A percentile compares a stretch with the other conserved stretches of the same genome.
phyloP scores from a whole-genome alignment of 2,329 filamentous ascomycete genomes.

The Pseudohalonectria lignicola region DNA sequence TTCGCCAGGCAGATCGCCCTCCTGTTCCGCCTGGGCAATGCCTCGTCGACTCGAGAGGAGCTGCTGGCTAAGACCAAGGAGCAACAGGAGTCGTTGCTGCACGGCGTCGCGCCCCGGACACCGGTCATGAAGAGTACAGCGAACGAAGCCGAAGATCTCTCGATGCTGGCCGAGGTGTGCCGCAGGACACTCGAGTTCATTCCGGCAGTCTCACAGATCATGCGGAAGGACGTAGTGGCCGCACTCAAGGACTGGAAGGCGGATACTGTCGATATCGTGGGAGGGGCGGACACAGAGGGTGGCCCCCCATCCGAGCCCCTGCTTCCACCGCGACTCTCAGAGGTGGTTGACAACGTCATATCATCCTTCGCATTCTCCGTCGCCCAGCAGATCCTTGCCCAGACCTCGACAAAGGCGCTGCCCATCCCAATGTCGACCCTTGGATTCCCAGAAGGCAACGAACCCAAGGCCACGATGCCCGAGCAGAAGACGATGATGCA shows the following conservation, averaged over 20 bases:
- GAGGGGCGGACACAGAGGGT: slow-evolving; percentile 13
- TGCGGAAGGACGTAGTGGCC: slow-evolving; percentile 67
- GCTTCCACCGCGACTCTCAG: slow-evolving; percentile 26
- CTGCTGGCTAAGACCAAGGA: slow-evolving; percentile 50
- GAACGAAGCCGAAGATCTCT: slow-evolving; percentile 62
- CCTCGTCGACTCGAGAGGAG: slow-evolving; percentile 50
- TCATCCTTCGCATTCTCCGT: slow-evolving; percentile 70
- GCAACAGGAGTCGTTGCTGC: slow-evolving; percentile 47
- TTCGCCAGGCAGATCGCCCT: slow-evolving; percentile 82
- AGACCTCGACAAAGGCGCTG: slow-evolving; percentile 59
- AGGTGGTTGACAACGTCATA: slow-evolving; percentile 62
- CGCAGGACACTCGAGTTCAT: slow-evolving; percentile 76
- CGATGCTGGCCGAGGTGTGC: slow-evolving; percentile 77
- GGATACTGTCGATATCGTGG: background rate
- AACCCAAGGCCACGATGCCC: slow-evolving; percentile 51
- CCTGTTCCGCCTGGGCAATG: slow-evolving; percentile 73
- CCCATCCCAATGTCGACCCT: slow-evolving; percentile 53
- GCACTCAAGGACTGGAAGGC: slow-evolving; percentile 29
- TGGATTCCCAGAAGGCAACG: slow-evolving; percentile 30
- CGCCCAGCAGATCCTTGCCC: slow-evolving; percentile 63
- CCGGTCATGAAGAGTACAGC: slow-evolving; percentile 24
- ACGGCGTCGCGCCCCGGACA: slow-evolving; percentile 42
- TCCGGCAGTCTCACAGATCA: slow-evolving; percentile 64
- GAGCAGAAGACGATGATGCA: slow-evolving; percentile 64
- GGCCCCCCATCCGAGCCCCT: slow-evolving; percentile 6